Conservation (phyloP, 2,329 filamentous ascomycete species). For the Penicillium sp. region DNA sequence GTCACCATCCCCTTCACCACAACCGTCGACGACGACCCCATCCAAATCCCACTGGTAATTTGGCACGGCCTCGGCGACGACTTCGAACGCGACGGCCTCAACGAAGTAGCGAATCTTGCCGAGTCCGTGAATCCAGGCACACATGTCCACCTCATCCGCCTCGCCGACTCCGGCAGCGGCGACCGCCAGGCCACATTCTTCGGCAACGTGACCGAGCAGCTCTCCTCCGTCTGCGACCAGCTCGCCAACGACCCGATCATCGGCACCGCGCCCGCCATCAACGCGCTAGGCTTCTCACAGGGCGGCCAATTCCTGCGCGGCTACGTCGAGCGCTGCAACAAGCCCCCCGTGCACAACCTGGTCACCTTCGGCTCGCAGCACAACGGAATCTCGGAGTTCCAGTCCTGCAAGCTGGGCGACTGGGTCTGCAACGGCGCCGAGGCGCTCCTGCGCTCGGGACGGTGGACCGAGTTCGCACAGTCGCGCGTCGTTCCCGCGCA, state of each 20-base stretch:
- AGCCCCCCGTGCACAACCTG: slow-evolving; percentile 69
- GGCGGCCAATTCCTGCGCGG: slow-evolving; percentile 94
- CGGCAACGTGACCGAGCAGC: slow-evolving; percentile 79
- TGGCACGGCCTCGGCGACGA: slow-evolving; percentile 79
- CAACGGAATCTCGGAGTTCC: slow-evolving; percentile 84
- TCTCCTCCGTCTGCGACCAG: slow-evolving; percentile 72
- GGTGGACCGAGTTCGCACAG: slow-evolving; percentile 78
- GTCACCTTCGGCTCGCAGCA: slow-evolving; percentile 90
- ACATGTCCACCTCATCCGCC: slow-evolving; percentile 73
- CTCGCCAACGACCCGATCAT: slow-evolving; percentile 75
- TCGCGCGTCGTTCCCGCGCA: slow-evolving; percentile 81
- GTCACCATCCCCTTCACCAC: slow-evolving; percentile 16
- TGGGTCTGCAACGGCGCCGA: slow-evolving; percentile 79
- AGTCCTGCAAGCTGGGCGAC: slow-evolving; percentile 67
- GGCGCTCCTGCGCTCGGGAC: slow-evolving; percentile 72
- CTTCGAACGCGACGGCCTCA: slow-evolving; percentile 72
- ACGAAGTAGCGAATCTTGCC: slow-evolving; percentile 67
- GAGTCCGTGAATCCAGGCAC: slow-evolving; percentile 75
- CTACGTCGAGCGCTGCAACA: slow-evolving; percentile 83
- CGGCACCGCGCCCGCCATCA: slow-evolving; percentile 75
- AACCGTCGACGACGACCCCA: slow-evolving; percentile 25
- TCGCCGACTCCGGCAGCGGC: slow-evolving; percentile 61
- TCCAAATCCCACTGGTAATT: slow-evolving; percentile 79
- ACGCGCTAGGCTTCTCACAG: slow-evolving; percentile 92
- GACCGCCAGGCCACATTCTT: slow-evolving; percentile 86